Evolutionary conservation across 371 early-diverging fungal species (phyloP).

Genomic region (Vairimorpha necatrix): DNA sequence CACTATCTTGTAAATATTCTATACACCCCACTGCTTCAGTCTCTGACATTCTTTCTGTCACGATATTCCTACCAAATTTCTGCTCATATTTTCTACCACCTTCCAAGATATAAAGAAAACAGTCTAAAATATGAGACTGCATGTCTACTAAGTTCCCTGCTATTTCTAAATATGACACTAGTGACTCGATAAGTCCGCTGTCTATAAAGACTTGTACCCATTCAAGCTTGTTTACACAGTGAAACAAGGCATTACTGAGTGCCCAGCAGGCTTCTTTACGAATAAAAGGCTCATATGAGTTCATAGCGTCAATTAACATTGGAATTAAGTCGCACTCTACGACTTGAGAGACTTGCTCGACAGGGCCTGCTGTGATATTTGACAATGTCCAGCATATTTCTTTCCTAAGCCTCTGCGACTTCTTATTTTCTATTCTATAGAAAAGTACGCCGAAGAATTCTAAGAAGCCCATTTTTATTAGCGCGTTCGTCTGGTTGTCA

Average conservation of each 20-base stretch:
- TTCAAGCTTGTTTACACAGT: slow-evolving; percentile 33
- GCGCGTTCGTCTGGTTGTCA: slow-evolving; percentile 85
- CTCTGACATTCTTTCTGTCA: slow-evolving; percentile 50
- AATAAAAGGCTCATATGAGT: slow-evolving; percentile 83
- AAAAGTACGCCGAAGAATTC: slow-evolving; percentile 67
- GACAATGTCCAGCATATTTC: slow-evolving; percentile 99
- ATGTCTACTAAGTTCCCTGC: slow-evolving; percentile 70
- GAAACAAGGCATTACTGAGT: slow-evolving; percentile 71
- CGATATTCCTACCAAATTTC: slow-evolving; percentile 65
- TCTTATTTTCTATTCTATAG: slow-evolving; percentile 70
- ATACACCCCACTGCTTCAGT: slow-evolving; percentile 48
- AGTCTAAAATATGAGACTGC: slow-evolving; percentile 85
- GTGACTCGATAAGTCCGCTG: slow-evolving; percentile 81
- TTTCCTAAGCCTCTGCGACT: slow-evolving; percentile 86
- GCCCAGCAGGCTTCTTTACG: slow-evolving; percentile 99
- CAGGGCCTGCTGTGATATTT: slow-evolving; percentile 97
- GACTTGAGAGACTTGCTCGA: slow-evolving; percentile 81
- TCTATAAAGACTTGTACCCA: slow-evolving; percentile 71
- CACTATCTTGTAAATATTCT: slow-evolving; percentile 59
- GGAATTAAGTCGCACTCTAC: slow-evolving; percentile 87
- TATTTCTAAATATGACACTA: slow-evolving; percentile 75
- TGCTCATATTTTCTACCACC: slow-evolving; percentile 72
- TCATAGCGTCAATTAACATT: slow-evolving; percentile 77
- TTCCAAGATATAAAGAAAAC: slow-evolving; percentile 86
- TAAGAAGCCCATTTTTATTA: slow-evolving; percentile 80